Evolutionary conservation across 2,329 filamentous ascomycete species (phyloP).

Genomic region (Colletotrichum musae): DNA sequence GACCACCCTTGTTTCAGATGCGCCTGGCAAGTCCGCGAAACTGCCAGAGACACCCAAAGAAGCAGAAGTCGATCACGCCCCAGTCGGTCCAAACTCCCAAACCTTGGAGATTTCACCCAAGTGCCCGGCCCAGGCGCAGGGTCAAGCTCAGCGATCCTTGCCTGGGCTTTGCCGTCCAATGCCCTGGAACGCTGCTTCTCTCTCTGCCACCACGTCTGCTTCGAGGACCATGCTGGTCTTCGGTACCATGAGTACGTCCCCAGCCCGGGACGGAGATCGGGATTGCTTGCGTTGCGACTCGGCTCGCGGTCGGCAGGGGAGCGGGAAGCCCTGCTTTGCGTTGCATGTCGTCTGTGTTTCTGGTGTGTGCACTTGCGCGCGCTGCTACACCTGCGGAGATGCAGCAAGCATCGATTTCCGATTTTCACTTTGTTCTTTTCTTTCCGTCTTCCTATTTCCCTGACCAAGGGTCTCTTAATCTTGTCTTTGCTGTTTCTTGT

Average conservation of each 20-base stretch:
- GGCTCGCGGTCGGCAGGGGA: conserved; percentile 26
- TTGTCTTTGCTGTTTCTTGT: background rate
- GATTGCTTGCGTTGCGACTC: conserved; percentile 33
- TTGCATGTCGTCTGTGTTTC: conserved; percentile 40
- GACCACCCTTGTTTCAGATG: conserved; percentile 42
- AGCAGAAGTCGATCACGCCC: conserved; percentile 45
- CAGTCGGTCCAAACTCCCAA: conserved; percentile 45
- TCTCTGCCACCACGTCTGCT: background rate
- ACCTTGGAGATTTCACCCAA: conserved; percentile 39
- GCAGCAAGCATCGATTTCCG: conserved; percentile 28
- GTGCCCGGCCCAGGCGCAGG: conserved; percentile 39
- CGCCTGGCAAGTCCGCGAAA: conserved; percentile 39
- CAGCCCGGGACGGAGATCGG: conserved; percentile 14
- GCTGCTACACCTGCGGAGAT: conserved; percentile 5
- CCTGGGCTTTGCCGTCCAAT: background rate
- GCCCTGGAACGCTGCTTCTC: background rate
- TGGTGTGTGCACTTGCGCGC: conserved; percentile 33
- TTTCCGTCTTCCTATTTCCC: conserved; percentile 3
- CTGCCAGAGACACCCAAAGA: conserved; percentile 36
- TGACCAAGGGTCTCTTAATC: background rate
- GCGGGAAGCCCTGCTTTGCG: conserved; percentile 39
- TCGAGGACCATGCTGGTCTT: background rate
- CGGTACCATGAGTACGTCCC: background rate
- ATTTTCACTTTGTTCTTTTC: conserved; percentile 14
- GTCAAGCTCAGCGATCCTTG: conserved; percentile 30